Base-by-base conservation (phyloP, 2,329 filamentous ascomycete species). In the Pseudocercospora vitis region DNA sequence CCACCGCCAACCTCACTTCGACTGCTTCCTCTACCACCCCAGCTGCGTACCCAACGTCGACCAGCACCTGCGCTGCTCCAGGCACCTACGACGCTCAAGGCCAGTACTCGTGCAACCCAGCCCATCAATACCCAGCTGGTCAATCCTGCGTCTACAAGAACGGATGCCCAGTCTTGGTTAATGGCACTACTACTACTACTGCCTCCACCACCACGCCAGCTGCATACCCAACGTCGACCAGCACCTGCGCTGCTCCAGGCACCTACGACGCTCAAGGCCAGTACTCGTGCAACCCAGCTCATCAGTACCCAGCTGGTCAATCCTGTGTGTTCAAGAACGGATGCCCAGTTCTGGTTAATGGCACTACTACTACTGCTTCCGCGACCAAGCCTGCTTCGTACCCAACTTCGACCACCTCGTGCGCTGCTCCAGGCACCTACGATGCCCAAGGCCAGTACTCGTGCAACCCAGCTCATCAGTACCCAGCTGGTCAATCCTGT, bases 381-480 rank as follows among this genome's bases (percentile, higher is more conserved):
- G 32, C 40, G 16, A 37, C 26, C 18, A 24, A 6, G 26, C 31
- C 47, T 14, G 29, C 33, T 18, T 8, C 37, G 28, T 23, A 11
- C 23, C 42, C 32, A n/a, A 31, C 23, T 12, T 51, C 48, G 23
- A 50, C 52, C 11, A 11, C 52, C 4, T 26, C 40, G 28, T 55
- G 52, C 52, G 48, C 52, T 14, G 48, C 48, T 19, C 31, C 52
- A 16, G 52, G 52, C 32, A 26, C 29, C 12, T 40, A 28, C 32
- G 48, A 48, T 28, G 39, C 18, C 12, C 18, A 45, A 29, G 49
- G 49, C 24, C 49, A 39, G 33, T 57, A 59, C 31, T 40, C 37
- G 31, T 54, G 50, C 55, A 51, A 58, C 58, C 54, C 61, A 26
- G 62, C 62, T 14, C 52, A 60, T 40, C 19, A 33, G 14, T 63